Base-by-base conservation (phyloP, 2,329 filamentous ascomycete species). In the Davidsoniella neocaledoniae region DNA sequence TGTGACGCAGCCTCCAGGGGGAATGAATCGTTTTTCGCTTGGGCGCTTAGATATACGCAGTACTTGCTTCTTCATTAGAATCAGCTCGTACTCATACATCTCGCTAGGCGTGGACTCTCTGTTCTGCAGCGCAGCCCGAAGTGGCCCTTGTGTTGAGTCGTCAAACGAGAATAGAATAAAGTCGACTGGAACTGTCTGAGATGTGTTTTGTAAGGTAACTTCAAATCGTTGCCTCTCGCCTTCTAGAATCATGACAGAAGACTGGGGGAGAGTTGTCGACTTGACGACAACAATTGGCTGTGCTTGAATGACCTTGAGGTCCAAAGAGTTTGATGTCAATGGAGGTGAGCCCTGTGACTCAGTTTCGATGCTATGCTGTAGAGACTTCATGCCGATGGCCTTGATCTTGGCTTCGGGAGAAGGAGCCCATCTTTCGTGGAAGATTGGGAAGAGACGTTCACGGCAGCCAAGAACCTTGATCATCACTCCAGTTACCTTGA, bases 211-310 rank as follows among this genome's bases (percentile, higher is more conserved):
- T 12, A 96, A 67, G 0, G 83, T 88, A 14, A 95, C 73, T 0
- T 76, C 81, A 59, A 96, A 93, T 0, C 70, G 69, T 57, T 79
- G 81, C 19, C 74, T 76, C 63, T 98, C 90, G 41, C 91, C 91
- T 65, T 96, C 90, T 5, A 98, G 70, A 9, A 98, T 74, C 87
- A 94, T 95, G 36, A 94, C 68, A 8, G 86, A 84, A 19, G 83
- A 85, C 59, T 95, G 88, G 0, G 83, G 77, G 1, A 95, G 71
- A 10, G 82, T 86, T 3, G 81, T 83, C 6, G 80, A 80, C 58
- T 84, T 81, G 17, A 95, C 73, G 2, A 79, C 67, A 3, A 96
- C 68, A 3, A 85, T 66, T 5, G 91, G 91, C 61, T 95, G 86
- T 42, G 78, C 70, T 2, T 79, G 72, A 51, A 95, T 87, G 21